phyloP scores from a whole-genome alignment of 2,329 filamentous ascomycete species.

The Akanthomyces lecanii region DNA sequence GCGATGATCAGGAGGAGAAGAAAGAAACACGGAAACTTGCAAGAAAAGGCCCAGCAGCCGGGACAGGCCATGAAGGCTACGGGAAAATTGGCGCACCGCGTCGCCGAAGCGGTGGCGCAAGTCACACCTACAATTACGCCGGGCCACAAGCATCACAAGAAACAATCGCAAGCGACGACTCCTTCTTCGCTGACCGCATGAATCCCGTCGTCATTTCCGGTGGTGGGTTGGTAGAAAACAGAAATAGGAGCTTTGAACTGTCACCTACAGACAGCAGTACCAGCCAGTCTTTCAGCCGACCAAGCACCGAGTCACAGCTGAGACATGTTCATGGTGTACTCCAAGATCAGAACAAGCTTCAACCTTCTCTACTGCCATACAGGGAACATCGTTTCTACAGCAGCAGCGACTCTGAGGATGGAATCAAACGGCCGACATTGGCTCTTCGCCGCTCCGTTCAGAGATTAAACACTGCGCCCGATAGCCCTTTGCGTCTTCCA shows the following conservation, averaged over 20 bases:
- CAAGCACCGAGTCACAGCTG: slow-evolving; percentile 41
- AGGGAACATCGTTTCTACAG: slow-evolving; percentile 46
- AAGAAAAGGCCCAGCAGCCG: slow-evolving; percentile 78
- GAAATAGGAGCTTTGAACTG: slow-evolving; percentile 49
- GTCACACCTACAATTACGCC: slow-evolving; percentile 40
- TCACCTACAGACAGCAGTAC: slow-evolving; percentile 47
- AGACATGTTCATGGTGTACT: slow-evolving; percentile 22
- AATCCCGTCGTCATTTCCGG: slow-evolving; percentile 64
- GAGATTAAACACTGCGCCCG: slow-evolving; percentile 42
- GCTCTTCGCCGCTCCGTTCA: slow-evolving; percentile 54
- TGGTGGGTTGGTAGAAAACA: slow-evolving; percentile 58
- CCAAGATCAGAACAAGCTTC: slow-evolving; percentile 31
- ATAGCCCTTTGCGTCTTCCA: slow-evolving; percentile 45
- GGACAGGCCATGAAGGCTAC: slow-evolving; percentile 91
- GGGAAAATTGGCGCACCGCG: slow-evolving; percentile 59
- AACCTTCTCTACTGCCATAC: slow-evolving; percentile 49
- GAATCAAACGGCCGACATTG: slow-evolving; percentile 46
- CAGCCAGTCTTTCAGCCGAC: slow-evolving; percentile 38
- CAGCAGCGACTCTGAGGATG: slow-evolving; percentile 51
- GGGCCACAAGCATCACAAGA: slow-evolving; percentile 48
- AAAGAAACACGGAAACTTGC: slow-evolving; percentile 35
- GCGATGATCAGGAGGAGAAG: slow-evolving; percentile 40
- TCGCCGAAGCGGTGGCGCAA: slow-evolving; percentile 60
- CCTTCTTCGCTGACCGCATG: slow-evolving; percentile 58
- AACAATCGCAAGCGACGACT: slow-evolving; percentile 46